Base-by-base conservation (phyloP, 345 rosid genomes). In the Moricandia arvensis region DNA sequence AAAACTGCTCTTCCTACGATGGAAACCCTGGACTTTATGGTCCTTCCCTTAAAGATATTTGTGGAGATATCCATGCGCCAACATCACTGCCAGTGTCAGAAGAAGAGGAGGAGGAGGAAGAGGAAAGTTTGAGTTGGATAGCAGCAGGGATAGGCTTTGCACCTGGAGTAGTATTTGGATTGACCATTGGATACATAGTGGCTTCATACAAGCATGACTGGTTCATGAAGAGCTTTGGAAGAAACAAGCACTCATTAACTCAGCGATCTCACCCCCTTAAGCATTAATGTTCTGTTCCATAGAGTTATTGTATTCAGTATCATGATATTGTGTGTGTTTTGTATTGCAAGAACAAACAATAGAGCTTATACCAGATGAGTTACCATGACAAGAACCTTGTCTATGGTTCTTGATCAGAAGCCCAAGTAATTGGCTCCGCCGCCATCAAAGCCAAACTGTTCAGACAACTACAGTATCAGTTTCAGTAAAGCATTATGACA, bases 111-210 rank as follows among this genome's bases (percentile, higher is more conserved):
- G 21, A 65, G 0, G 68, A 65, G 15, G n/a, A n/a, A n/a, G n/a
- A n/a, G n/a, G n/a, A n/a, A n/a, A 15, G 2, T 6, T 45, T 66
- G n/a, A 47, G 59, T 47, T 66, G 70, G 70, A 8, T 8, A 45
- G 59, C 70, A 66, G 70, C 58, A 26, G 59, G 58, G 26, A 4
- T 66, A 66, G 70, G 70, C 2, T 66, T 41, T 13, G 18, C 53
- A 27, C 70, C 59, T 15, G 59, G 70, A 27, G 8, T 54, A n/a
- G n/a, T n/a, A n/a, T 31, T 53, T 18, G 62, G 72, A 53, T n/a
- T n/a, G n/a, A n/a, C n/a, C n/a, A n/a, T n/a, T n/a, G n/a, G n/a
- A n/a, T n/a, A n/a, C n/a, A n/a, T n/a, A n/a, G n/a, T n/a, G n/a
- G n/a, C n/a, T n/a, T n/a, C n/a, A n/a, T n/a, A n/a, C n/a, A n/a